These are phyloP conservation scores for Talaromyces proteolyticus DNA, from an alignment of 495 filamentous ascomycete genomes.

Conservation along the genomic window DNA sequence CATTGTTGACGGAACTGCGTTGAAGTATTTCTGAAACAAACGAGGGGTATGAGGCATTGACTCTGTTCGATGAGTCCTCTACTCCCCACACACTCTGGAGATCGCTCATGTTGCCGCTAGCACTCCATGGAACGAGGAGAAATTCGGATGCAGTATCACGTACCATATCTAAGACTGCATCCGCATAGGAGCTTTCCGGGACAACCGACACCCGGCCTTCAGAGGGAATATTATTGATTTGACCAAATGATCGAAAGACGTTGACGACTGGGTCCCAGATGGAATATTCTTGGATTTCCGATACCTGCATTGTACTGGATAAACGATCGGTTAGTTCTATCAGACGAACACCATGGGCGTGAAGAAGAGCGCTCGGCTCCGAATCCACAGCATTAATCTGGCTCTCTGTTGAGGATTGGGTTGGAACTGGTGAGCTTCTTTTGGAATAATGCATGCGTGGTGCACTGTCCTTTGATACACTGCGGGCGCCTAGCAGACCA, in stretches of 20 bases:
- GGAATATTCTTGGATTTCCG: conserved; percentile 71
- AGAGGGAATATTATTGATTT: conserved; percentile 77
- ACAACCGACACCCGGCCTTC: conserved; percentile 74
- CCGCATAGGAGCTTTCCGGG: conserved; percentile 71
- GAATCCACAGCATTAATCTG: conserved; percentile 6
- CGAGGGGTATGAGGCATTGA: conserved; percentile 47
- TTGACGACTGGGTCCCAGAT: conserved; percentile 85
- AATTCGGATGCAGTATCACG: conserved; percentile 68
- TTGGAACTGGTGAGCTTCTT: conserved; percentile 8
- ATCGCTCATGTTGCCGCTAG: conserved; percentile 70
- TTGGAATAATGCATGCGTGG: conserved; percentile 48
- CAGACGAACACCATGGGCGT: conserved; percentile 81
- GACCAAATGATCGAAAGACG: conserved; percentile 82
- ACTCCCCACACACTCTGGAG: conserved; percentile 25
- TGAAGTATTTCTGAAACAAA: conserved; percentile 63
- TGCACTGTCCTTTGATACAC: conserved; percentile 12
- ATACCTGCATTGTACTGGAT: conserved; percentile 92
- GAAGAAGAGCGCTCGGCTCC: conserved; percentile 42
- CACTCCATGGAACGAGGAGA: conserved; percentile 86
- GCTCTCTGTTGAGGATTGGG: conserved; percentile 10
- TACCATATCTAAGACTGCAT: conserved; percentile 63
- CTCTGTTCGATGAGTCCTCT: conserved; percentile 21
- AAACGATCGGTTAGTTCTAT: conserved; percentile 88
- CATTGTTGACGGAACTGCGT: conserved; percentile 50
- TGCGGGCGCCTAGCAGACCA: conserved; percentile 51